Percentiles rank a stretch among this genome's conserved stretches.
phyloP scores from a whole-genome alignment of 1,284 basidiomycete species.

The Gymnopus androsaceus region DNA sequence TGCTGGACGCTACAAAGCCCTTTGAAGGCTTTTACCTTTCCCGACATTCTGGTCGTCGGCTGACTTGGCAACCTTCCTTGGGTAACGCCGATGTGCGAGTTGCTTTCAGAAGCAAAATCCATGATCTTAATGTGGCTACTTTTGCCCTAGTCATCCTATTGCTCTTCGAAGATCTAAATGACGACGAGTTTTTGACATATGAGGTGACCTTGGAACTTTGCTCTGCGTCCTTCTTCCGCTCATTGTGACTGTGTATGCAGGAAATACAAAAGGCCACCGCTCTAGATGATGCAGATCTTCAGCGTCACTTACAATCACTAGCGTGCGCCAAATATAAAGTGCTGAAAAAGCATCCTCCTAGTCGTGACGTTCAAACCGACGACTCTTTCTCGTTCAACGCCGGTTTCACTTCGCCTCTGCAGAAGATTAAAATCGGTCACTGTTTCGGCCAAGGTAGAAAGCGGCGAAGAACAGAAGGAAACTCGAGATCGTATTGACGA shows the following conservation, averaged over 20 bases:
- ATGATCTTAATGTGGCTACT: constrained; percentile 94
- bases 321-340: constrained; percentile 98
- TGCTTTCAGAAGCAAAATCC: constrained; percentile 76
- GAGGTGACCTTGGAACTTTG: constrained; percentile 45
- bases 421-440: constrained; percentile 95
- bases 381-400: constrained; percentile 92
- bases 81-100: constrained; percentile 91
- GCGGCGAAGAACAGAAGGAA: constrained; percentile 84
- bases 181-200: constrained; percentile 75
- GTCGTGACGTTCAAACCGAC: constrained; percentile 73
- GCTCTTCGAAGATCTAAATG: constrained; percentile 77
- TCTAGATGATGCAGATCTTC: constrained; percentile 80
- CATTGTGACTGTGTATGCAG: constrained; percentile 33
- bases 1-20: constrained; percentile 67
- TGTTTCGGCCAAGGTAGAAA: constrained; percentile 86
- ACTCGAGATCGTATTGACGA: constrained; percentile 92
- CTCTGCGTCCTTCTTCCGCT: constrained; percentile 11
- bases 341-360: constrained; percentile 87
- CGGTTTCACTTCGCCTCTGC: constrained; percentile 78
- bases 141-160: constrained; percentile 88
- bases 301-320: constrained; percentile 91
- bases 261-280: constrained; percentile 72
- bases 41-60: constrained; percentile 84
- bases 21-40: constrained; percentile 93
- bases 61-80: constrained; percentile 94